Conservation (phyloP, 2,329 filamentous ascomycete species). For the Pseudocercospora musae region DNA sequence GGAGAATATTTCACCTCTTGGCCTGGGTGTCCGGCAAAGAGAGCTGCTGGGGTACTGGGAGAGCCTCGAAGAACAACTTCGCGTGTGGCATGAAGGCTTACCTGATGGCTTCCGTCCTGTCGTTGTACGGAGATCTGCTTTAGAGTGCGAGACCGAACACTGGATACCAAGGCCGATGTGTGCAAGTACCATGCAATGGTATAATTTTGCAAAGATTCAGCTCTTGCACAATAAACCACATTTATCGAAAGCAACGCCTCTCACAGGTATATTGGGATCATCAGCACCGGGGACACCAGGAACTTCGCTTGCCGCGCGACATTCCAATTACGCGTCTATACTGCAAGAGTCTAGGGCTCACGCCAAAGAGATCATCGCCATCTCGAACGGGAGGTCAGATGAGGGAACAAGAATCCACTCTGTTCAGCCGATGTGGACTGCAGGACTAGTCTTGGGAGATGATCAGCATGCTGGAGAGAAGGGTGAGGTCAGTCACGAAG, state of each 20-base stretch:
- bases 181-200: constrained; percentile 63
- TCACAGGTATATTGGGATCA: background rate
- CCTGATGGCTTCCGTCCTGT: constrained; percentile 59
- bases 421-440: constrained; percentile 60
- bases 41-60: constrained; percentile 53
- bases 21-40: constrained; percentile 50
- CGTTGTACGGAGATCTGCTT: constrained; percentile 36
- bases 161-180: constrained; percentile 65
- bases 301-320: constrained; percentile 51
- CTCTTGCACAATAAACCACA: constrained; percentile 59
- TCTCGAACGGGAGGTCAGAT: constrained; percentile 55
- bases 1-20: constrained; percentile 36
- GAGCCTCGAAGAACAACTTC: constrained; percentile 54
- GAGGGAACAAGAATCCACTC: constrained; percentile 56
- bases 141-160: constrained; percentile 41
- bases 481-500: constrained; percentile 23
- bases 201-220: constrained; percentile 62
- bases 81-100: constrained; percentile 57
- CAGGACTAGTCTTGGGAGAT: constrained; percentile 58
- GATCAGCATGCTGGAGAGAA: constrained; percentile 19
- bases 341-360: constrained; percentile 55
- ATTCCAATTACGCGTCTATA: constrained; percentile 57
- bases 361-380: constrained; percentile 60
- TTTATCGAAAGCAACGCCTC: constrained; percentile 45
- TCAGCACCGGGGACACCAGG: constrained; percentile 16